Evolutionary conservation across 768 basidiomycete genomes (phyloP).

Genomic region (Boletellus emodensis): DNA sequence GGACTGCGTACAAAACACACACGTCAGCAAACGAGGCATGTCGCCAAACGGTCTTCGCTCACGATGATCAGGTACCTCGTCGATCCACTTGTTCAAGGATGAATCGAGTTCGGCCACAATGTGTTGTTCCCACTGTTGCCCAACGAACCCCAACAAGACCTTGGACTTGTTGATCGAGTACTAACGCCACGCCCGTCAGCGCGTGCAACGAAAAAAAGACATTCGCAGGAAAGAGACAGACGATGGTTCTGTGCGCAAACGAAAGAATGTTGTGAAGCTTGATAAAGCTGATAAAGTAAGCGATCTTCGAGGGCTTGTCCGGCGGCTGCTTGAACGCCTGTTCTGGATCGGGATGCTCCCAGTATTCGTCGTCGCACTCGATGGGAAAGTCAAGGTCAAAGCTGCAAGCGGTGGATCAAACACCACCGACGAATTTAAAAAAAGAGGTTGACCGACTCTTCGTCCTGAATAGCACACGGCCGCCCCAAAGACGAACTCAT

Average conservation of each 20-base stretch:
- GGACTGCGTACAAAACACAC: conserved; percentile 22
- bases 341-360: conserved; percentile 47
- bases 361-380: conserved; percentile 68
- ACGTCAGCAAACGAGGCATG: conserved; percentile 3
- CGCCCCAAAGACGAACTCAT: conserved; percentile 56
- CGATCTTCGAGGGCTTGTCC: conserved; percentile 49
- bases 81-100: conserved; percentile 74
- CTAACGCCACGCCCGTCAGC: conserved; percentile 31
- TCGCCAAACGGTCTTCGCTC: conserved; percentile 4
- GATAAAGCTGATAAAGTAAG: conserved; percentile 51
- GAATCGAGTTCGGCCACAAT: conserved; percentile 72
- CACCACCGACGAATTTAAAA: not conserved
- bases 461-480: conserved; percentile 63
- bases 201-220: not conserved
- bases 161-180: conserved; percentile 70
- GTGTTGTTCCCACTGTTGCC: conserved; percentile 57
- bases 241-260: conserved; percentile 59
- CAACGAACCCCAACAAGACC: conserved; percentile 46
- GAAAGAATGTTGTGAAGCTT: conserved; percentile 62
- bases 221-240: conserved; percentile 23
- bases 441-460: conserved; percentile 49
- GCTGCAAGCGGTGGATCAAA: conserved; percentile 29
- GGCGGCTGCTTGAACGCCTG: conserved; percentile 60
- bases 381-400: conserved; percentile 60
- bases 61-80: conserved; percentile 53